phyloP scores from a whole-genome alignment of 345 rosid species.

The Melastoma malabathricum region DNA sequence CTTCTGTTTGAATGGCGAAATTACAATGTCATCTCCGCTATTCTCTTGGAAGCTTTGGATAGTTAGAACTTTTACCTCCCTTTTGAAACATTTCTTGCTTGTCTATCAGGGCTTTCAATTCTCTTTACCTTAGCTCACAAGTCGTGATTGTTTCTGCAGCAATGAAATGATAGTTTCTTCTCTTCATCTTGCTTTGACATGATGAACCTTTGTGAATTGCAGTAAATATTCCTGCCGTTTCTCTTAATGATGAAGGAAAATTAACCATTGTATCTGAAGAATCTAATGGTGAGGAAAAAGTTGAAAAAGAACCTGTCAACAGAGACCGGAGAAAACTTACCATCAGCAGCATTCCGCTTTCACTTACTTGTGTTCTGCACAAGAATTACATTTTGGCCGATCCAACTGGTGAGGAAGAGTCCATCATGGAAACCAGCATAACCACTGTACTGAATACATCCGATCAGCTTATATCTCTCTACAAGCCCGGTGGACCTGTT shows the following conservation, averaged over 20 bases:
- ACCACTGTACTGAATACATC: constrained; percentile 66
- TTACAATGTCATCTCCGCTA: too few relatives aligned
- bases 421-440: constrained; percentile 62
- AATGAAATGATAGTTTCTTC: neutral
- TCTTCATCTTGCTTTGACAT: neutral
- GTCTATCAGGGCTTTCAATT: too few relatives aligned
- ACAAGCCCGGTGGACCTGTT: constrained; percentile 75
- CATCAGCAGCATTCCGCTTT: constrained; percentile 48
- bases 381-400: constrained; percentile 72
- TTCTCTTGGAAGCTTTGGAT: too few relatives aligned
- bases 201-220: constrained; percentile 7
- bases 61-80: too few relatives aligned
- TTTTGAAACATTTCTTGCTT: too few relatives aligned
- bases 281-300: constrained; percentile 22
- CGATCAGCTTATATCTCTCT: constrained; percentile 54
- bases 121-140: too few relatives aligned
- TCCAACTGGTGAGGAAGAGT: constrained; percentile 84
- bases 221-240: constrained; percentile 77
- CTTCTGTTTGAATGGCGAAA: too few relatives aligned
- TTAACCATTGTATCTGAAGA: constrained; percentile 36
- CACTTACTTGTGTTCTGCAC: constrained; percentile 67
- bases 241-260: constrained; percentile 72
- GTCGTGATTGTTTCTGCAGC: too few relatives aligned
- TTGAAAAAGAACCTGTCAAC: constrained; percentile 42
- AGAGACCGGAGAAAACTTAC: constrained; percentile 66